Evolutionary conservation across 192 early-diverging fungal genomes (phyloP).

Genomic region (Gaertneriomyces semiglobifer): DNA sequence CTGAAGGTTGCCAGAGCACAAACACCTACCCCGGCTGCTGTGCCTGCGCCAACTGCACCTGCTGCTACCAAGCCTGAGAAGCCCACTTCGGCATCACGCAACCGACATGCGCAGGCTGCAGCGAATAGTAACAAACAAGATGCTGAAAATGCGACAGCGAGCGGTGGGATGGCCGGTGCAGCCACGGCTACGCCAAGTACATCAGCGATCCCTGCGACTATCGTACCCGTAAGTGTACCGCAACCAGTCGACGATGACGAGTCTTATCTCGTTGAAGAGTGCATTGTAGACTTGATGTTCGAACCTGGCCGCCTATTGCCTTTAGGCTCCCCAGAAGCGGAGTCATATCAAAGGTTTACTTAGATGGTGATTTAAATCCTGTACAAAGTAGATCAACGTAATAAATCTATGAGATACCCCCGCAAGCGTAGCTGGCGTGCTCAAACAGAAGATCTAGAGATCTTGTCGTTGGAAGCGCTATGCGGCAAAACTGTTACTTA

Average conservation of each 20-base stretch:
- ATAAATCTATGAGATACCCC: background rate
- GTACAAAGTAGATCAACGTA: background rate
- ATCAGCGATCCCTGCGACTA: constrained; percentile 2
- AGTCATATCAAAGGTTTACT: constrained; percentile 25
- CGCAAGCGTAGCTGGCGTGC: background rate
- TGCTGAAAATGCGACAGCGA: background rate
- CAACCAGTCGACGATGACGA: constrained; percentile 18
- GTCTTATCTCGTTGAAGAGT: constrained; percentile 27
- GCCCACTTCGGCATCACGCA: background rate
- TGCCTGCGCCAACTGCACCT: constrained; percentile 2
- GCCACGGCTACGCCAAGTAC: background rate
- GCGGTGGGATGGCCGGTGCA: constrained; percentile 19
- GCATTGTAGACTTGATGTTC: constrained; percentile 56
- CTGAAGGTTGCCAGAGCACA: background rate
- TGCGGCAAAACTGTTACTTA: too few relatives aligned
- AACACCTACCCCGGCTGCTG: background rate
- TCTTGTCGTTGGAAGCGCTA: too few relatives aligned
- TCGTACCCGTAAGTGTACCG: constrained; percentile 17
- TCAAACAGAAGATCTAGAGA: background rate
- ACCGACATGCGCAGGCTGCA: constrained; percentile 6
- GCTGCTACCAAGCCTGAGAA: constrained; percentile 24
- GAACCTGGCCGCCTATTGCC: constrained; percentile 42
- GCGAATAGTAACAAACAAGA: constrained; percentile 1
- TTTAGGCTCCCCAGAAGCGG: constrained; percentile 36
- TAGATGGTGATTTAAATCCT: constrained; percentile 1